Conservation (phyloP, 202 grass and related monocot species). For the Musa balbisiana region DNA sequence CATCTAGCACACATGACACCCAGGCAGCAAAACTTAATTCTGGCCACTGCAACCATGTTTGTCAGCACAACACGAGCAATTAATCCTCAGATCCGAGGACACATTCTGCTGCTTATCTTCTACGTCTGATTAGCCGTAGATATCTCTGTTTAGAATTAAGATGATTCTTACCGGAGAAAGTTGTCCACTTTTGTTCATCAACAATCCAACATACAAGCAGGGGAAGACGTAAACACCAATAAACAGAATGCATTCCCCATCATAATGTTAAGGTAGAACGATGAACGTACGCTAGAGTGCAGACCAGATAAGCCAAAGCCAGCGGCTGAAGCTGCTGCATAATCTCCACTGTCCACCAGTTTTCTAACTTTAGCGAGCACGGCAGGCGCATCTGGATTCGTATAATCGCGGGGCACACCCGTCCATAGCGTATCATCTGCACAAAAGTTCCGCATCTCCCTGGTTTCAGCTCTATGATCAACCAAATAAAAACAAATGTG, state of each 20-base stretch:
- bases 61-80: not conserved
- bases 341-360: conserved; percentile 69
- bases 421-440: conserved; percentile 97
- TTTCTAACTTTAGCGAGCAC: conserved; percentile 72
- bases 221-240: too few relatives aligned
- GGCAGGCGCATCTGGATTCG: conserved; percentile 53
- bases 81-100: not conserved
- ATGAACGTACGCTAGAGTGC: conserved; percentile 44
- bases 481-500: not conserved
- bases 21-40: too few relatives aligned
- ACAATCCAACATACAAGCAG: too few relatives aligned
- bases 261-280: not conserved
- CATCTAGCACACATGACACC: not conserved
- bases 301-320: conserved; percentile 51
- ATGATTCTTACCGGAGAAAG: too few relatives aligned
- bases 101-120: not conserved
- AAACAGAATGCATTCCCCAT: not conserved
- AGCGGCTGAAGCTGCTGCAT: conserved; percentile 53
- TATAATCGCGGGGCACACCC: conserved; percentile 80
- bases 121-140: not conserved
- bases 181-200: too few relatives aligned
- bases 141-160: too few relatives aligned
- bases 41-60: too few relatives aligned
- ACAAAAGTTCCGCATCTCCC: conserved; percentile 1
- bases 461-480: not conserved